Conservation (phyloP, 108 stramenopile species). For the Epithemia pelagica region DNA sequence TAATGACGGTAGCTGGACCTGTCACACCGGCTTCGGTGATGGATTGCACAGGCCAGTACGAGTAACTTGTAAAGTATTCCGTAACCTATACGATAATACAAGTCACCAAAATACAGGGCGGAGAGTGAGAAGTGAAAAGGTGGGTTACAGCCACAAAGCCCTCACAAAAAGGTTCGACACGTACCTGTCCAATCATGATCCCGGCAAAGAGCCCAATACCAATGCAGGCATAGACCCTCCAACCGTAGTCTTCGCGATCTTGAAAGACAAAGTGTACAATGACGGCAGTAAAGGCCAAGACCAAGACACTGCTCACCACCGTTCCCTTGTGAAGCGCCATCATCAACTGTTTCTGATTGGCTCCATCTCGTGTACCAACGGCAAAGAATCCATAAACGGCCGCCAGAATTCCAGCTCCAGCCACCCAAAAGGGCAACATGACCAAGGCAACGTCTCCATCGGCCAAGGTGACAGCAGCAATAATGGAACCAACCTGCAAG, state of each 20-base stretch:
- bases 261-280: slow-evolving; percentile 42
- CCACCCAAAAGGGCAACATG: slow-evolving; percentile 83
- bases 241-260: slow-evolving; percentile 37
- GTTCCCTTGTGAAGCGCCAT: slow-evolving; percentile 69
- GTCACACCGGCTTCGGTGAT: slow-evolving; percentile 86
- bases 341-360: slow-evolving; percentile 59
- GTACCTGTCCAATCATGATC: slow-evolving; percentile 80
- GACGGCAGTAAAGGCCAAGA: slow-evolving; percentile 44
- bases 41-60: slow-evolving; percentile 68
- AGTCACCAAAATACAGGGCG: too few species aligned
- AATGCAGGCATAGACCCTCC: slow-evolving; percentile 73
- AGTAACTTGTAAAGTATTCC: slow-evolving; percentile 92
- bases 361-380: slow-evolving; percentile 56
- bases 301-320: slow-evolving; percentile 61
- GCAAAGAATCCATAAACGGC: slow-evolving; percentile 67
- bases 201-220: slow-evolving; percentile 82
- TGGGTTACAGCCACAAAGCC: too few species aligned
- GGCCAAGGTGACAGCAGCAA: slow-evolving; percentile 85
- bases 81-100: too few species aligned
- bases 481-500: slow-evolving; percentile 67
- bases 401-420: slow-evolving; percentile 82
- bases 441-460: slow-evolving; percentile 54
- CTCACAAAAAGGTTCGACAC: background rate
- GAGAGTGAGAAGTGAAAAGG: too few species aligned
- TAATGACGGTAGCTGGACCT: slow-evolving; percentile 91